Base-by-base conservation (phyloP, 2,329 filamentous ascomycete species). In the Ophiostoma montium region DNA sequence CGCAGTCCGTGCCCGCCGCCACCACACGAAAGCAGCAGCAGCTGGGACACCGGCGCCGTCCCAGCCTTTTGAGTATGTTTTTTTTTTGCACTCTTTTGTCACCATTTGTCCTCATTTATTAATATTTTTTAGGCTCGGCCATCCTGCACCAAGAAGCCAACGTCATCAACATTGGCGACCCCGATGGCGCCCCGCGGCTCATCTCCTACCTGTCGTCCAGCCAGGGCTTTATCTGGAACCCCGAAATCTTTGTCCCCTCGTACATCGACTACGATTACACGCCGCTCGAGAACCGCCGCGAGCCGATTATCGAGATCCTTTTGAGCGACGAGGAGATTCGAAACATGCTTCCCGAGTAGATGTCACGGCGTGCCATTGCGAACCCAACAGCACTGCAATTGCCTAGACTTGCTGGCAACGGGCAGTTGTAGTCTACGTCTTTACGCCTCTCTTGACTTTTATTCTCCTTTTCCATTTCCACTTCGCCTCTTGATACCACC, bases 181-280 rank as follows among this genome's bases (percentile, higher is more conserved):
- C 79, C 21, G 82, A 87, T 55, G 81, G 79, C n/a, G 75, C 78
- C 54, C 80, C 82, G 55, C 73, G 82, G 49, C 68, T 89, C 67
- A 86, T 89, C 55, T 85, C 83, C 19, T 90, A 86, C 62, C 77
- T 89, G 46, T 81, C 84, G 53, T 82, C 81, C 6, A 84, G 80
- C 59, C 84, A 90, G 65, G 84, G 84, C 50, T 90, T 87, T 60
- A 78, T 81, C 53, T 90, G 84, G 84, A 89, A 89, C 63, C 84
- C 84, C 63, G 84, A 89, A 61, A 85, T 89, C 63, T 89, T 89
- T 66, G 74, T 89, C 2, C 84, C 84, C 1, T 86, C 82, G 8
- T 87, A 87, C 62, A 69, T 83, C 58, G 82, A 86, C 64, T 79
- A 76, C 68, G 81, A 86, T 57, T 84, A 84, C 61, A 74, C 79